phyloP scores from a whole-genome alignment of 352 stramenopile genomes.

The Phytophthora fragariaefolia region DNA sequence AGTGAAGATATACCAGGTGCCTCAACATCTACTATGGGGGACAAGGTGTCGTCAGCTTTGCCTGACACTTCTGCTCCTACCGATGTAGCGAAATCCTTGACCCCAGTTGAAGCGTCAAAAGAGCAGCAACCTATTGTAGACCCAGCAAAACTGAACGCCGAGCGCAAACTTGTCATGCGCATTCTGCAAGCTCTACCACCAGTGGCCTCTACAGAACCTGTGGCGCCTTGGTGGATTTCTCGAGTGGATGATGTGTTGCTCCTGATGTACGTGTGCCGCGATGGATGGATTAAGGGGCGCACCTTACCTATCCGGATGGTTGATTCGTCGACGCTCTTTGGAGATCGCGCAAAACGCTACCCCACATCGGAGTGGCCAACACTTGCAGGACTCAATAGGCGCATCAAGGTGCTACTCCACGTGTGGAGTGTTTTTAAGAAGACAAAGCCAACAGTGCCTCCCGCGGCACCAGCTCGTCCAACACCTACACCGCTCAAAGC shows the following conservation, averaged over 20 bases:
- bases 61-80: neutral
- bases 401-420: conserved; percentile 57
- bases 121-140: conserved; percentile 3
- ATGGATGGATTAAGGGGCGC: conserved; percentile 76
- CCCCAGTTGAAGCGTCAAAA: neutral
- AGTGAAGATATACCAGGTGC: neutral
- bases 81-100: neutral
- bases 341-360: conserved; percentile 44
- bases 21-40: conserved; percentile 2
- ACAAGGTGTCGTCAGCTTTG: neutral
- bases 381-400: conserved; percentile 55
- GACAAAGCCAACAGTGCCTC: conserved; percentile 10
- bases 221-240: conserved; percentile 82
- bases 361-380: conserved; percentile 51
- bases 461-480: conserved; percentile 10
- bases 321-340: conserved; percentile 62
- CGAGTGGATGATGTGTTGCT: conserved; percentile 79
- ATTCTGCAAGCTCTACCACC: conserved; percentile 52
- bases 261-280: conserved; percentile 66
- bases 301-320: conserved; percentile 45
- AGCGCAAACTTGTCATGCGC: conserved; percentile 47
- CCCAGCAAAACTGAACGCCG: conserved; percentile 14
- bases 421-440: conserved; percentile 48
- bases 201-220: conserved; percentile 34
- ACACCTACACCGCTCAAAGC: no score